Base-by-base conservation (phyloP, 352 stramenopile genomes). In the Globisporangium barbulae region DNA sequence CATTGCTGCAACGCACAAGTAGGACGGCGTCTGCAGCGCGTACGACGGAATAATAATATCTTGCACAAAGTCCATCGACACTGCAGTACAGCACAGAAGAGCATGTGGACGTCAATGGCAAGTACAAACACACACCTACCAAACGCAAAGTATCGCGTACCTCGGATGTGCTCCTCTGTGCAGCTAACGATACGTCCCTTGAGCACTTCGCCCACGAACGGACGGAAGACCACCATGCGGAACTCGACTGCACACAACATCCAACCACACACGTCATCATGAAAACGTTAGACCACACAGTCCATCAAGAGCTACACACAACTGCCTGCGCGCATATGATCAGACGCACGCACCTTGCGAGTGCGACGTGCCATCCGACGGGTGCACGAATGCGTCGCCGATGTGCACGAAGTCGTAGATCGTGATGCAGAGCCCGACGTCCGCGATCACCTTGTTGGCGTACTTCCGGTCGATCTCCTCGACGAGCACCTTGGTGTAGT, bases 401-500 rank as follows among this genome's bases (percentile, higher is more conserved):
- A 93, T 91, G 66, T 87, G 78, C 57, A 96, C 88, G 57, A 96
- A 94, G 72, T 96, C 88, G 74, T 94, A 94, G 66, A 95, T 83
- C 44, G 86, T 91, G 50, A 96, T 79, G 64, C 88, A 96, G 53
- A 96, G 83, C 33, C 88, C 88, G 50, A 95, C 88, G 67, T 94
- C 87, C 3, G 87, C 78, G 37, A 96, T 80, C 15, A 96, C 86
- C 61, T 96, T 96, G 78, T 96, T 96, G 33, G 86, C 86, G 63
- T 95, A 96, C 74, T 96, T 96, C 67, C 82, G 82, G 71, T 96
- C 86, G 62, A 96, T 91, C 72, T 96, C 88, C 71, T 96, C 86
- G 21, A 93, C 72, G 50, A 96, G 70, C 47, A 94, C 86, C 61
- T 93, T 87, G 65, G 79, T 84, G 75, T 91, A 93, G 73, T 94